Percentiles rank a stretch among this genome's conserved stretches.
These are phyloP conservation scores for Podospora fimiseda DNA, from an alignment of 495 filamentous ascomycete genomes.

Conservation along the genomic window DNA sequence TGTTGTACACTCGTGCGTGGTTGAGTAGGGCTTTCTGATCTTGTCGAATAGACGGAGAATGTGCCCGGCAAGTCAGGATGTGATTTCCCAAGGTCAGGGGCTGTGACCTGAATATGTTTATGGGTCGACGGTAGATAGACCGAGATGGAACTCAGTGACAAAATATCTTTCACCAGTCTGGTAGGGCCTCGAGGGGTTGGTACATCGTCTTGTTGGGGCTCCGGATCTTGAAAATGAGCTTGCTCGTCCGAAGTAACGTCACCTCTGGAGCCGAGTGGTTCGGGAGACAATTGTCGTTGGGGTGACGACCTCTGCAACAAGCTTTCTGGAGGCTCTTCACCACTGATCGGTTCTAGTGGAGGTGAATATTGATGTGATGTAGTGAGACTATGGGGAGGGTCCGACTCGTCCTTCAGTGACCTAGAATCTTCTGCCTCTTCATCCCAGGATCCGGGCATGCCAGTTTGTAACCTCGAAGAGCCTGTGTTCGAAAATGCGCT, in stretches of 20 bases:
- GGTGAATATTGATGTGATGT: background rate
- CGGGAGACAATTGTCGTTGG: background rate
- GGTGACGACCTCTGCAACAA: background rate
- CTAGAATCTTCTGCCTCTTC: slow-evolving; percentile 13
- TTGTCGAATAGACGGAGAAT: slow-evolving; percentile 46
- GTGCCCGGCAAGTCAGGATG: slow-evolving; percentile 48
- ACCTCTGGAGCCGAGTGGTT: background rate
- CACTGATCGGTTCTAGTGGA: background rate
- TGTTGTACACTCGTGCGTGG: slow-evolving; percentile 1
- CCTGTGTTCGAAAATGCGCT: slow-evolving; percentile 44
- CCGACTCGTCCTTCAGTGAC: background rate
- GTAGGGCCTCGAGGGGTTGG: slow-evolving; percentile 43
- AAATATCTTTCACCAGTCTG: slow-evolving; percentile 41
- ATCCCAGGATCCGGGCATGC: slow-evolving; percentile 59
- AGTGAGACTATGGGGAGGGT: background rate
- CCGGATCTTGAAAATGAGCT: slow-evolving; percentile 1
- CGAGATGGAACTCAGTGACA: slow-evolving; percentile 35
- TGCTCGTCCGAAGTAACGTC: background rate
- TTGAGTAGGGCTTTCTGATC: slow-evolving; percentile 17
- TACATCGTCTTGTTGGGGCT: slow-evolving; percentile 27
- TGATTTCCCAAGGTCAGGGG: slow-evolving; percentile 26
- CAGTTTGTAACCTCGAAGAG: slow-evolving; percentile 34
- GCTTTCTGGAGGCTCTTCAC: background rate
- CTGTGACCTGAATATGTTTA: slow-evolving; percentile 28
- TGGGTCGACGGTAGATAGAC: slow-evolving; percentile 40